phyloP scores from a whole-genome alignment of 1,284 basidiomycete species.

The Cerioporus squamosus region DNA sequence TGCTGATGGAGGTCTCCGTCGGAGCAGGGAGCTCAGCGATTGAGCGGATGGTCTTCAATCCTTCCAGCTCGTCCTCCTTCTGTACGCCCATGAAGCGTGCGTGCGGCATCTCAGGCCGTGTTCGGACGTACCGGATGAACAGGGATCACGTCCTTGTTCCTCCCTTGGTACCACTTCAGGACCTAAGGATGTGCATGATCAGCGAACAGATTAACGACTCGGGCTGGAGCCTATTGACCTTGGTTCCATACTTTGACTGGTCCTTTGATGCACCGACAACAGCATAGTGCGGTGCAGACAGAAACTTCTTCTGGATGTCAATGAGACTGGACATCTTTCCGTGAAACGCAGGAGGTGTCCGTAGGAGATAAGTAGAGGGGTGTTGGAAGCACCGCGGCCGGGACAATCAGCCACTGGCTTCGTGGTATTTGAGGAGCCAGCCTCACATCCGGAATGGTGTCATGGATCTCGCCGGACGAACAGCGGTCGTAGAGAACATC shows the following conservation, averaged over 20 bases:
- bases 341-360: too few species aligned
- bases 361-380: background rate
- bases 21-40: slow-evolving; percentile 68
- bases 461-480: slow-evolving; percentile 12
- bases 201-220: background rate
- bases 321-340: slow-evolving; percentile 28
- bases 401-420: background rate
- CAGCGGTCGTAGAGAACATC: slow-evolving; percentile 11
- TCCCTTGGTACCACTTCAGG: slow-evolving; percentile 74
- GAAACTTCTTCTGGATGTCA: slow-evolving; percentile 59
- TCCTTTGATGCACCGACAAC: slow-evolving; percentile 84
- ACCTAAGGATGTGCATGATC: slow-evolving; percentile 51
- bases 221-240: slow-evolving; percentile 42
- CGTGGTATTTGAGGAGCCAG: slow-evolving; percentile 17
- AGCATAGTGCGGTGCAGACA: slow-evolving; percentile 66
- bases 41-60: slow-evolving; percentile 53
- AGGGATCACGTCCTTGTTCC: slow-evolving; percentile 67
- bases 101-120: background rate
- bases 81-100: slow-evolving; percentile 31
- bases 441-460: slow-evolving; percentile 23
- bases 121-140: slow-evolving; percentile 63
- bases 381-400: slow-evolving; percentile 3
- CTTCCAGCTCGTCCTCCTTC: slow-evolving; percentile 72
- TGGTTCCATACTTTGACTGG: slow-evolving; percentile 74
- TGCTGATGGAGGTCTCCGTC: slow-evolving; percentile 63